Percentiles rank a stretch among this genome's conserved stretches.
phyloP scores from a whole-genome alignment of 768 basidiomycete genomes.

The Amanita subjunquillea region DNA sequence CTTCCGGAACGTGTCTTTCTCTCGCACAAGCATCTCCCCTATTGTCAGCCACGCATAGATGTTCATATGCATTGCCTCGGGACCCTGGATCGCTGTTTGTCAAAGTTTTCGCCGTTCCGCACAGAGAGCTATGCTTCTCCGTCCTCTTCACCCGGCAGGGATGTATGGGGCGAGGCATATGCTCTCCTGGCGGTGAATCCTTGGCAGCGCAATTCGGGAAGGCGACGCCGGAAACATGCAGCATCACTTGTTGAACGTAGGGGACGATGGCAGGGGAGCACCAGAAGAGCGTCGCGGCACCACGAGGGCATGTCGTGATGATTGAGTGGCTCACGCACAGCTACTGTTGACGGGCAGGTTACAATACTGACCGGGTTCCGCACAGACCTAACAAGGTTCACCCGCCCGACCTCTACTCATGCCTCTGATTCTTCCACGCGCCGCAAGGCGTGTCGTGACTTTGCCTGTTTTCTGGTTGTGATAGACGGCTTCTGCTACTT shows the following conservation, averaged over 20 bases:
- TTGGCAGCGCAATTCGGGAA: constrained; percentile 22
- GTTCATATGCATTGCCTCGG: constrained; percentile 42
- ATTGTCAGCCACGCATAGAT: constrained; percentile 28
- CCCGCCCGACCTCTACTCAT: not conserved
- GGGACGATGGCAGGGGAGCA: constrained; percentile 12
- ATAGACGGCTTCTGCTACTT: constrained; percentile 5
- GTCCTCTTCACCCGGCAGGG: constrained; percentile 9
- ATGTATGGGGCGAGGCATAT: constrained; percentile 8
- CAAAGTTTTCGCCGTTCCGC: constrained; percentile 13
- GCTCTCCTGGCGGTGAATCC: constrained; percentile 1
- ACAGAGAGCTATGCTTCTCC: constrained; percentile 16
- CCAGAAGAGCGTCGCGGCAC: constrained; percentile 47
- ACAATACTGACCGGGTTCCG: constrained; percentile 12
- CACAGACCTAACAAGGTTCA: constrained; percentile 12
- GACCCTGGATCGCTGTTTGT: constrained; percentile 25
- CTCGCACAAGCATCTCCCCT: constrained; percentile 10
- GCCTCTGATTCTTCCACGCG: constrained; percentile 9
- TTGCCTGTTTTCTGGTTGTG: constrained; percentile 1
- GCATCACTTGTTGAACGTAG: constrained; percentile 17
- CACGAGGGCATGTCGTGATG: constrained; percentile 11
- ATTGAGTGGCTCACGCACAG: constrained; percentile 34
- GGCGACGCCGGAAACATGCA: constrained; percentile 39
- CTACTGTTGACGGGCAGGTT: constrained; percentile 1
- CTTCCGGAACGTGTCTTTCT: constrained; percentile 42
- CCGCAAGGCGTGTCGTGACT: constrained; percentile 6